Evolutionary conservation across 2,329 filamentous ascomycete genomes (phyloP).

Genomic region (Colletotrichum tropicicola): DNA sequence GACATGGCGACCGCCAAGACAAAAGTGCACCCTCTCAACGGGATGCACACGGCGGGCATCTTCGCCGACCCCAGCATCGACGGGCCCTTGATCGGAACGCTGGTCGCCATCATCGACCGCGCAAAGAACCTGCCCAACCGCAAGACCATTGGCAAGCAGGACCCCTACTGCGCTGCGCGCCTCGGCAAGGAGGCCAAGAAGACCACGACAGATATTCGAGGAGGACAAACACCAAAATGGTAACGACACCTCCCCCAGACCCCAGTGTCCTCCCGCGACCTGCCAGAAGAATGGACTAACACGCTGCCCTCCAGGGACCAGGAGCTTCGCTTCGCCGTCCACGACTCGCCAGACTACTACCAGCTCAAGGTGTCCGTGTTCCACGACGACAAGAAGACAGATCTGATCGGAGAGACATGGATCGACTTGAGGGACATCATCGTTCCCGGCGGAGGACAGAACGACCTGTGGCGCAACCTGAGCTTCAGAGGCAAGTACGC

Average conservation of each 20-base stretch:
- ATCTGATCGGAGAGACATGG: constrained; percentile 95
- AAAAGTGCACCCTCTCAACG: constrained; percentile 65
- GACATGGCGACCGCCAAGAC: constrained; percentile 59
- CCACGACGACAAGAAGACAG: constrained; percentile 98
- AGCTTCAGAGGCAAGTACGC: constrained; percentile 94
- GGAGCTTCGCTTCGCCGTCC: constrained; percentile 93
- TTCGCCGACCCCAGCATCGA: constrained; percentile 94
- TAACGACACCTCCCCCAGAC: constrained; percentile 49
- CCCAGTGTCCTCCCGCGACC: background rate
- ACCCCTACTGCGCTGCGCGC: constrained; percentile 93
- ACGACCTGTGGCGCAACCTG: constrained; percentile 89
- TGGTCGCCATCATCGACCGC: constrained; percentile 91
- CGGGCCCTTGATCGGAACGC: constrained; percentile 90
- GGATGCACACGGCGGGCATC: constrained; percentile 88
- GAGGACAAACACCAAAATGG: constrained; percentile 96
- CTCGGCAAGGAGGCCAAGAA: constrained; percentile 98
- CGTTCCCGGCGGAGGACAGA: constrained; percentile 88
- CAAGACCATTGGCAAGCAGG: constrained; percentile 98
- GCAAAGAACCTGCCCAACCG: constrained; percentile 97
- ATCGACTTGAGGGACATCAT: constrained; percentile 85
- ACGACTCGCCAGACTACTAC: constrained; percentile 96
- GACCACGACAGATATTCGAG: constrained; percentile 91
- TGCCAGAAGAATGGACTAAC: background rate
- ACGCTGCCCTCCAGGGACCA: constrained; percentile 77
- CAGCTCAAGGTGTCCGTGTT: constrained; percentile 96